Percentiles rank a stretch among this genome's conserved stretches.
These are phyloP conservation scores for Malus fusca DNA, from an alignment of 306 rosid species.

Conservation along the genomic window DNA sequence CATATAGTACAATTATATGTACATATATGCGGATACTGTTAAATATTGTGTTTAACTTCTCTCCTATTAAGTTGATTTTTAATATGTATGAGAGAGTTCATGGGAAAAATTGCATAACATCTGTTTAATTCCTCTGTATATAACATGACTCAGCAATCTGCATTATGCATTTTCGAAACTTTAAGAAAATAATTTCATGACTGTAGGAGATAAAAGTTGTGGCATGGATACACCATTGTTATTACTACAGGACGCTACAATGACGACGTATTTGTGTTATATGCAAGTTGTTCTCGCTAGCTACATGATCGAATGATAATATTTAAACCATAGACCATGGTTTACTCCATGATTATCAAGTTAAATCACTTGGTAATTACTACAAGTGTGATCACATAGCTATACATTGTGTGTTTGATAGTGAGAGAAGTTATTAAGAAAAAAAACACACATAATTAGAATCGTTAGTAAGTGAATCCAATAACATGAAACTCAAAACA, in stretches of 20 bases:
- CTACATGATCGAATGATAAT: neutral
- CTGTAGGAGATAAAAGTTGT: neutral
- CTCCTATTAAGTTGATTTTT: neutral
- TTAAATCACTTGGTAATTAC: neutral
- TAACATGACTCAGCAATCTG: neutral
- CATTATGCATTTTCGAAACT: neutral
- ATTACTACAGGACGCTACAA: no score
- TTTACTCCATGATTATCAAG: neutral
- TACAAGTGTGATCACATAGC: neutral
- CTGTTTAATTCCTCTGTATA: neutral
- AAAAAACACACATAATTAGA: neutral
- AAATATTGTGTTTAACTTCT: neutral
- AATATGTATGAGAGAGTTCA: neutral
- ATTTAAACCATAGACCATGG: neutral
- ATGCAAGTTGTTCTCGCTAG: no score
- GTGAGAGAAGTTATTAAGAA: neutral
- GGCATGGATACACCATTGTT: neutral
- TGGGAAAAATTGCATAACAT: neutral
- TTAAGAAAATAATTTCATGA: neutral
- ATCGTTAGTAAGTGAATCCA: neutral
- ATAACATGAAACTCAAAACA: neutral
- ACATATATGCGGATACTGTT: neutral
- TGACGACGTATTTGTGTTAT: rapidly evolving
- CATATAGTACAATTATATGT: neutral
- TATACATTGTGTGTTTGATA: neutral